Evolutionary conservation across 1,284 basidiomycete genomes (phyloP).

Genomic region (Xerocomus amazonicus): DNA sequence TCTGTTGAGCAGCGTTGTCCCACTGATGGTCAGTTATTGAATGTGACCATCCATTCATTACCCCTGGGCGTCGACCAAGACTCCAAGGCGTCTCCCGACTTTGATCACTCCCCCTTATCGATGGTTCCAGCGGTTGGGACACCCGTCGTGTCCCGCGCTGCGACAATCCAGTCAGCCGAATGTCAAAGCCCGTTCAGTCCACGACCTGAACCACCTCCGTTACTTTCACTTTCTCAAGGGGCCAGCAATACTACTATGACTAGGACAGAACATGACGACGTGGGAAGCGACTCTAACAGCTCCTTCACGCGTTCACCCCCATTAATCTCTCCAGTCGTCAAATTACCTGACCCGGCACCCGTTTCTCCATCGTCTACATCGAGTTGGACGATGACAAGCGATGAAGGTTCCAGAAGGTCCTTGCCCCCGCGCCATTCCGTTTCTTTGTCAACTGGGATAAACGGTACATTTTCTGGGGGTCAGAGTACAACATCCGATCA

Average conservation of each 20-base stretch:
- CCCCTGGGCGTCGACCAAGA: slow-evolving; percentile 10
- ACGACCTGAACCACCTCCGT: slow-evolving; percentile 21
- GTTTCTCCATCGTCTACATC: slow-evolving; percentile 28
- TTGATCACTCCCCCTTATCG: slow-evolving; percentile 33
- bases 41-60: slow-evolving; percentile 8
- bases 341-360: slow-evolving; percentile 25
- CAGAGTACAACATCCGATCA: slow-evolving; percentile 11
- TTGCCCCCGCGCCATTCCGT: slow-evolving; percentile 8
- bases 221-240: slow-evolving; percentile 23
- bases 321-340: slow-evolving; percentile 31
- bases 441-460: slow-evolving; percentile 12
- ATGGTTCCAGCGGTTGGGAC: slow-evolving; percentile 32
- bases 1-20: slow-evolving; percentile 32
- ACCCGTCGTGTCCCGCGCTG: slow-evolving; percentile 20
- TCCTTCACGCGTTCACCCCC: slow-evolving; percentile 30
- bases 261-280: slow-evolving; percentile 12
- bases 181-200: slow-evolving; percentile 31
- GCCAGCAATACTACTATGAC: slow-evolving; percentile 1
- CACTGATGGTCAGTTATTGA: slow-evolving; percentile 19
- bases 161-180: slow-evolving; percentile 13
- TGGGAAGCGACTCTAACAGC: slow-evolving; percentile 19
- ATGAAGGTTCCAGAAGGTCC: slow-evolving; percentile 19
- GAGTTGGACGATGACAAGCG: slow-evolving; percentile 32
- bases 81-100: slow-evolving; percentile 17
- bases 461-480: slow-evolving; percentile 4